Evolutionary conservation across 2,329 filamentous ascomycete genomes (phyloP).

Genomic region (Beauveria sp.): DNA sequence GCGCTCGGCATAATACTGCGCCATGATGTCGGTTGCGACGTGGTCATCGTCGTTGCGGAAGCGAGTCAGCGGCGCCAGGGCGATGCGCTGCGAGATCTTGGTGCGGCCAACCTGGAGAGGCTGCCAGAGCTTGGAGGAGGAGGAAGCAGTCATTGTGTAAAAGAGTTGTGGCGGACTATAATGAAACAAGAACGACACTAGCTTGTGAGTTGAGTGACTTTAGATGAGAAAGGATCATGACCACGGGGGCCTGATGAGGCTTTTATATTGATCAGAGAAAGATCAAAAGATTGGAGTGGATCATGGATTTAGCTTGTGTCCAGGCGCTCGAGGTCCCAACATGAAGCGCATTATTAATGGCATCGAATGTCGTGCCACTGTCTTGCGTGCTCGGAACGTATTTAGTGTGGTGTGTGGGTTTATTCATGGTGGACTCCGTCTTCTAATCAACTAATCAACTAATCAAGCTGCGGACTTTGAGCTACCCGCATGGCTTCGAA

Average conservation of each 20-base stretch:
- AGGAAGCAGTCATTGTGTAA: conserved; percentile 13
- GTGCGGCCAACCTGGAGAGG: conserved; percentile 34
- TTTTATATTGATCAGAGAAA: not conserved
- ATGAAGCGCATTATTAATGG: conserved; percentile 1
- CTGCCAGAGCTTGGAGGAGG: conserved; percentile 12
- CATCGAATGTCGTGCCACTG: not conserved
- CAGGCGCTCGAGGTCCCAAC: not conserved
- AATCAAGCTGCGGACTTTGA: not conserved
- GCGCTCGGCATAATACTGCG: conserved; percentile 38
- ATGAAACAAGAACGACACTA: not conserved
- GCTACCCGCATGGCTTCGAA: not conserved
- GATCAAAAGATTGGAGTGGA: not conserved
- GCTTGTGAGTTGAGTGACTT: not conserved
- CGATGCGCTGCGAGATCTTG: conserved; percentile 35
- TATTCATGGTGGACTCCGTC: not conserved
- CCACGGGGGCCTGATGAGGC: not conserved
- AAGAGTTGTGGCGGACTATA: not conserved
- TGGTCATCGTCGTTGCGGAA: conserved; percentile 37
- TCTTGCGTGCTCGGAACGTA: not conserved
- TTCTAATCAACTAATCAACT: no score
- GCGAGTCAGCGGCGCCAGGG: conserved; percentile 50
- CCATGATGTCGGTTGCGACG: conserved; percentile 22
- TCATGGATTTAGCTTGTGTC: not conserved
- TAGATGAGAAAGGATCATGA: not conserved
- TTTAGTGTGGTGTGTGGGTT: not conserved